Conservation (phyloP, 208 protist species). For the Wallacemonas rigidus region DNA sequence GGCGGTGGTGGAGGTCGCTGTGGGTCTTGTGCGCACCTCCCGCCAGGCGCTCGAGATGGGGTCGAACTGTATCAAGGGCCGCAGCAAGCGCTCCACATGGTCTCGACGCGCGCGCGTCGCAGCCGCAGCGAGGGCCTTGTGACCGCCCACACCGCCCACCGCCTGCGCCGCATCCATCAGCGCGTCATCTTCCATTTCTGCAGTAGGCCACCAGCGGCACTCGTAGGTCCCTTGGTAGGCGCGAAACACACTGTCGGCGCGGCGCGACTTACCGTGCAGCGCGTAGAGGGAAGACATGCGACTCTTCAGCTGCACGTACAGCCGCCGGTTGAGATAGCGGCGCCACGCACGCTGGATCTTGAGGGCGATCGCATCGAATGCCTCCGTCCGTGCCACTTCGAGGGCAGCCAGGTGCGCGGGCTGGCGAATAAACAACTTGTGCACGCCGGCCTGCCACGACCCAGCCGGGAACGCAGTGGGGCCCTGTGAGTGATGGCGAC, state of each 20-base stretch:
- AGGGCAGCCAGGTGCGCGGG: slow-evolving; percentile 90
- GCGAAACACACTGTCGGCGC: slow-evolving; percentile 79
- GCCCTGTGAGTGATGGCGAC: slow-evolving; percentile 15
- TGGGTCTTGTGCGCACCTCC: slow-evolving; percentile 38
- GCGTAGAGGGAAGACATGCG: slow-evolving; percentile 44
- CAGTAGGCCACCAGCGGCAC: slow-evolving; percentile 35
- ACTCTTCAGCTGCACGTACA: slow-evolving; percentile 55
- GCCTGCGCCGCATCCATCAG: neutral
- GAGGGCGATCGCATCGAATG: slow-evolving; percentile 72
- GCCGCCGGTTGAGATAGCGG: slow-evolving; percentile 61
- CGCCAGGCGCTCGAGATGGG: slow-evolving; percentile 62
- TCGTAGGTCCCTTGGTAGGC: slow-evolving; percentile 75
- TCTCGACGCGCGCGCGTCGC: neutral
- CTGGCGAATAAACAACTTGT: slow-evolving; percentile 95
- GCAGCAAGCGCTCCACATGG: slow-evolving; percentile 9
- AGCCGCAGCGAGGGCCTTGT: neutral
- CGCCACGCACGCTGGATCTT: slow-evolving; percentile 90
- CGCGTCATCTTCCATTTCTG: neutral
- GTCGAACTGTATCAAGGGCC: slow-evolving; percentile 49
- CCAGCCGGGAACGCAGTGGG: slow-evolving; percentile 22
- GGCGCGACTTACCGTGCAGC: slow-evolving; percentile 57
- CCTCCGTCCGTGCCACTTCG: slow-evolving; percentile 87
- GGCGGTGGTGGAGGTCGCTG: slow-evolving; percentile 18
- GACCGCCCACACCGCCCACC: neutral
- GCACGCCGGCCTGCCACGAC: slow-evolving; percentile 83